phyloP scores from a whole-genome alignment of 2,329 filamentous ascomycete genomes.

The Paraconiothyrium sp. region DNA sequence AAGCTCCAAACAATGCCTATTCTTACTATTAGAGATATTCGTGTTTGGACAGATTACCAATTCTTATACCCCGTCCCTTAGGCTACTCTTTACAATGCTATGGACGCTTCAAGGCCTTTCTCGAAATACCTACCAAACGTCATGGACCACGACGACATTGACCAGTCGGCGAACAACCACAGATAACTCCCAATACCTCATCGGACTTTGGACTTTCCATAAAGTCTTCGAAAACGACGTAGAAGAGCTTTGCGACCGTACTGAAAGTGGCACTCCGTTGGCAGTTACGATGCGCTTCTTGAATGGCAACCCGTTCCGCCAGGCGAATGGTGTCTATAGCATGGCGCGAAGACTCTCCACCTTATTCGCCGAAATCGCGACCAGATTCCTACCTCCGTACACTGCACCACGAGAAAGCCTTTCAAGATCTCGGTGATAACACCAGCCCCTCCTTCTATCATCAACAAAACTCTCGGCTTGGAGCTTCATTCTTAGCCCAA shows the following conservation, averaged over 20 bases:
- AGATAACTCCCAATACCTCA: neutral
- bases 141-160: neutral
- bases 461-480: neutral
- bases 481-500: neutral
- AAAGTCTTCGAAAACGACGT: neutral
- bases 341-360: neutral
- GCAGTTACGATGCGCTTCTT: neutral
- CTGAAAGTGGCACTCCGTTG: neutral
- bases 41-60: neutral
- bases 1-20: constrained; percentile 4
- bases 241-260: neutral
- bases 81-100: no score
- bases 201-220: neutral
- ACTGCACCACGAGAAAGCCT: neutral
- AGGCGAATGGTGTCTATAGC: neutral
- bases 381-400: neutral
- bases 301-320: neutral
- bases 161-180: neutral
- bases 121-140: no score
- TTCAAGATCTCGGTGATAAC: no score
- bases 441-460: neutral
- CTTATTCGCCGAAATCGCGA: neutral
- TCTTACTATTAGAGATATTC: constrained; percentile 13
- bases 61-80: neutral
- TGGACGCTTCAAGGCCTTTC: no score